Base-by-base conservation (phyloP, 2,329 filamentous ascomycete genomes). In the Sporothrix pallida region DNA sequence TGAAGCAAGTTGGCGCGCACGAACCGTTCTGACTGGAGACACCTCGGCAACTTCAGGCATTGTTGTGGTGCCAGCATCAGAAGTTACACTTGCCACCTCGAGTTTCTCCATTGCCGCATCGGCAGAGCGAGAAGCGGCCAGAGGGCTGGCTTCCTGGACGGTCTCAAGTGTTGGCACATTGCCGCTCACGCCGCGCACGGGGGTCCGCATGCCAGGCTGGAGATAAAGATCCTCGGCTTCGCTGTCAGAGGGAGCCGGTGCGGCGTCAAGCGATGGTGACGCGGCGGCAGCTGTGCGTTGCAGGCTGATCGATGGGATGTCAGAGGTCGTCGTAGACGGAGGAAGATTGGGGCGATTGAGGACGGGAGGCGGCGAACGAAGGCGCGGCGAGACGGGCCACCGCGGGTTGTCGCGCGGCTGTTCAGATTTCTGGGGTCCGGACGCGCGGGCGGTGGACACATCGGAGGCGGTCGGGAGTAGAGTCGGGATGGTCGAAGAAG, bases 141-240 rank as follows among this genome's bases (percentile, higher is more conserved):
- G 90, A 75, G 93, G 88, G 83, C 93, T 96, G 72, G 92, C 91
- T 85, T 98, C 95, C 80, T 97, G 92, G 17, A 98, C 95, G 0
- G 96, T 98, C 83, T 97, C 95, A 73, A 98, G 84, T 67, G 89
- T 89, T 68, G 91, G 87, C 50, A 84, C 87, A 70, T 86, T 87
- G 73, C 86, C 89, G 77, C 90, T 86, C 48, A 84, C 87, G 26
- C 86, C 88, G 76, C 90, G 87, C 48, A 85, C 87, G 26, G 90
- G 89, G 20, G 90, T 89, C 79, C 87, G 84, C 83, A 88, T 84
- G 69, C 89, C 89, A 23, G 87, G 83, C 62, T 82, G 82, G n/a
- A 82, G 77, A 54, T 84, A 15, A 17, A 68, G 76, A 54, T 89
- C 88, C 76, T 89, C 88, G 72, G 81, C 81, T 75, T 90, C 88